phyloP scores from a whole-genome alignment of 257 asterid genomes.

The Lavandula angustifolia region DNA sequence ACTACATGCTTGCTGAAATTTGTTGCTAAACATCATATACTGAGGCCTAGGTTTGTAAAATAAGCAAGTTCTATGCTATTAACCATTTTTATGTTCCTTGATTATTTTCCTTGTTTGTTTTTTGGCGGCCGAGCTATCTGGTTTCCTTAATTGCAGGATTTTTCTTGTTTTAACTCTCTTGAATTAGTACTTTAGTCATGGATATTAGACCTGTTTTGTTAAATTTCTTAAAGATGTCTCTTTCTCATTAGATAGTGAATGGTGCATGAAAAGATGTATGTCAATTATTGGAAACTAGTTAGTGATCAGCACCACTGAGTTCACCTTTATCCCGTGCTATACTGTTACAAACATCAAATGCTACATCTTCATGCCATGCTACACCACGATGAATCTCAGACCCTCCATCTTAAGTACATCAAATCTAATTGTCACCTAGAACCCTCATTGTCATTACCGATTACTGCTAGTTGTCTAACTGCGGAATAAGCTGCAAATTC shows the following conservation, averaged over 20 bases:
- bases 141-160: not conserved
- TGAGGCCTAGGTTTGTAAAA: not conserved
- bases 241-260: constrained; percentile 7
- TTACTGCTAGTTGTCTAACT: not conserved
- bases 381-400: constrained; percentile 7
- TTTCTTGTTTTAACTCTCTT: not conserved
- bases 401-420: not conserved
- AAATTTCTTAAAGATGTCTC: not conserved
- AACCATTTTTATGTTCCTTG: constrained; percentile 12
- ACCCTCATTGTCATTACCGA: not conserved
- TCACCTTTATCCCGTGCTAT: not conserved
- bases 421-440: not conserved
- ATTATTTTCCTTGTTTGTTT: not conserved
- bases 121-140: not conserved
- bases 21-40: constrained; percentile 3
- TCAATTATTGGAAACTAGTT: not conserved
- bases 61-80: constrained; percentile 27
- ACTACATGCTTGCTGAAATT: constrained; percentile 15
- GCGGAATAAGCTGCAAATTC: constrained; percentile 1
- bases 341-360: constrained; percentile 1
- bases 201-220: constrained; percentile 16
- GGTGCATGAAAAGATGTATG: constrained; percentile 25
- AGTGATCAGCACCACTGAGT: not conserved
- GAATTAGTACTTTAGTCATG: constrained; percentile 15
- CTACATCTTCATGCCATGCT: constrained; percentile 28